These are phyloP conservation scores for Gloeophyllum trabeum DNA, from an alignment of 768 basidiomycete genomes.

Conservation along the genomic window DNA sequence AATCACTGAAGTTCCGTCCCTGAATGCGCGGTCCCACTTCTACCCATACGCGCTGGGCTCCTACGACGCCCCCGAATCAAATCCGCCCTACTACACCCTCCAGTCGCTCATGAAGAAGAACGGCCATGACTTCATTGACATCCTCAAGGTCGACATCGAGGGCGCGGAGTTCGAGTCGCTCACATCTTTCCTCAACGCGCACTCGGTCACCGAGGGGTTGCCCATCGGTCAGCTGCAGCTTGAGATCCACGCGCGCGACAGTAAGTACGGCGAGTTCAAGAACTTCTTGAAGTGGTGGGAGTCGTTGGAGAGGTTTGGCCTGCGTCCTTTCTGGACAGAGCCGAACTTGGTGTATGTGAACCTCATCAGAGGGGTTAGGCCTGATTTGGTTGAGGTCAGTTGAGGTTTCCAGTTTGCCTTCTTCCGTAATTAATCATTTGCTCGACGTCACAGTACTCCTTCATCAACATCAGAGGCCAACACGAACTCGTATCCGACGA, in stretches of 20 bases:
- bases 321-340: slow-evolving; percentile 37
- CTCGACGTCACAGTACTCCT: slow-evolving; percentile 16
- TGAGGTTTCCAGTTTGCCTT: not conserved
- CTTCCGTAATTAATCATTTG: not conserved
- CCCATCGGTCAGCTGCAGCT: slow-evolving; percentile 37
- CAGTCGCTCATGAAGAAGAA: slow-evolving; percentile 31
- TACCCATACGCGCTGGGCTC: slow-evolving; percentile 27
- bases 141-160: slow-evolving; percentile 36
- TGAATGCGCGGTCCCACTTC: slow-evolving; percentile 28
- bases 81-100: slow-evolving; percentile 32
- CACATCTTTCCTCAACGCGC: slow-evolving; percentile 18
- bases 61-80: slow-evolving; percentile 22
- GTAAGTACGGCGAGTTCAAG: slow-evolving; percentile 13
- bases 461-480: slow-evolving; percentile 18
- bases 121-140: slow-evolving; percentile 28
- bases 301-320: slow-evolving; percentile 31
- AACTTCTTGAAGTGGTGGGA: slow-evolving; percentile 34
- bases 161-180: slow-evolving; percentile 37
- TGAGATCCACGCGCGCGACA: slow-evolving; percentile 27
- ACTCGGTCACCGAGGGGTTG: slow-evolving; percentile 19
- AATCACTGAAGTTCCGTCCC: slow-evolving; percentile 16
- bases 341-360: slow-evolving; percentile 23
- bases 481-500: not conserved
- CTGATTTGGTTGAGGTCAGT: slow-evolving; percentile 20
- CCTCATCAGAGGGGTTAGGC: slow-evolving; percentile 12